These are phyloP conservation scores for Rhodotorula sp. DNA, from an alignment of 1,284 basidiomycete species.

Conservation along the genomic window DNA sequence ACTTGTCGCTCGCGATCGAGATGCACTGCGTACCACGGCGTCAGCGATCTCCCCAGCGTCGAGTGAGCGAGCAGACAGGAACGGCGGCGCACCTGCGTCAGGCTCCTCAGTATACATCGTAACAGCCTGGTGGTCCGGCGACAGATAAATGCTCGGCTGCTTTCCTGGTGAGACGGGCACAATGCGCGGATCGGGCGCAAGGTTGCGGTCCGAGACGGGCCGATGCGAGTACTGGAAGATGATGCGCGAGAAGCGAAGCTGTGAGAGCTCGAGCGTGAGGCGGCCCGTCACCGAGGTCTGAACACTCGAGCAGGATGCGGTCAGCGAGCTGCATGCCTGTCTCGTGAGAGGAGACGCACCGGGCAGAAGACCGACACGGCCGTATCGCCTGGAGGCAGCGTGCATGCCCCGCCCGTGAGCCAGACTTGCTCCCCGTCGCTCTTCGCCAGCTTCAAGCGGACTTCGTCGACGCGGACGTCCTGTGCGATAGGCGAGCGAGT, in stretches of 20 bases:
- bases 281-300: conserved; percentile 67
- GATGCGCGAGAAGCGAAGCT: conserved; percentile 48
- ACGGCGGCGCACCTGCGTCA: conserved; percentile 56
- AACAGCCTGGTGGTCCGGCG: conserved; percentile 62
- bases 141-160: conserved; percentile 53
- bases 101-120: conserved; percentile 65
- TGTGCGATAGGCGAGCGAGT: conserved; percentile 14
- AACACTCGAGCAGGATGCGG: not conserved
- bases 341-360: conserved; percentile 56
- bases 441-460: conserved; percentile 51
- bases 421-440: conserved; percentile 55
- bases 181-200: conserved; percentile 48
- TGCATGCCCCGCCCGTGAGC: conserved; percentile 51
- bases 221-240: conserved; percentile 49
- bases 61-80: conserved; percentile 6
- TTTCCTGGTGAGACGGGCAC: conserved; percentile 52
- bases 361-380: conserved; percentile 64
- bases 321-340: not conserved
- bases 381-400: conserved; percentile 58
- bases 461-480: conserved; percentile 45
- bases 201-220: conserved; percentile 29
- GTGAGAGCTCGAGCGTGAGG: conserved; percentile 46
- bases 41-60: not conserved
- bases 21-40: conserved; percentile 58
- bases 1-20: conserved; percentile 63